Base-by-base conservation (phyloP, 495 filamentous ascomycete species). In the Pseudomonodictys pantanalensis region DNA sequence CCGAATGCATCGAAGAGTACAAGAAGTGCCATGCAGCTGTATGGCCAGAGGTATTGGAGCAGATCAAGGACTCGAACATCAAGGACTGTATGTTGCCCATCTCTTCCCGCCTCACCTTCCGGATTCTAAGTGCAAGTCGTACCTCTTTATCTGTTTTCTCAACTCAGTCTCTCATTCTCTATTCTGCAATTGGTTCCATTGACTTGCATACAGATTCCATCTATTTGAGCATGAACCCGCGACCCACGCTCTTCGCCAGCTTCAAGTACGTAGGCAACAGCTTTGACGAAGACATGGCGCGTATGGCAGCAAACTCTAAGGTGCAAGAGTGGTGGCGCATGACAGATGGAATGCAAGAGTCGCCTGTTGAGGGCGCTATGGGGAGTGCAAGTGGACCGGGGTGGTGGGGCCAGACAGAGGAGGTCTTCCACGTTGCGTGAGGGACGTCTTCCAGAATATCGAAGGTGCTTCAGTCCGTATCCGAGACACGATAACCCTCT, bases 291-390 rank as follows among this genome's bases (percentile, higher is more conserved):
- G 87, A 90, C 73, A 90, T 90, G 87, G 76, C 79, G 72, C 75
- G 74, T 47, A 90, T 90, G 87, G 72, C 76, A 5, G 80, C 78
- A 22, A 86, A 88, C 65, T 78, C 81, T 1, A 87, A 86, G 60
- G 84, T 90, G 18, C 78, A 81, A 39, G 84, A 88, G 69, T 91
- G 87, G 88, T 91, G 88, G 87, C 75, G 75, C 28, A 84, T 91
- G 81, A 90, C 88, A 20, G 87, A 91, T 72, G 73, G 75, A 15
- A 86, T 84, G 75, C 87, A 91, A 73, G 48, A 83, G 69, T 77
- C 73, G 42, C 74, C 85, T 20, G 81, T 88, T 28, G 74, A 78
- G 0, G 86, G 85, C 0, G 86, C 87, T 7, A 80, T 78, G 60
- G 75, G 76, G 30, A 87, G 83, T 67, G 78, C 78, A 47, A 81